phyloP scores from a whole-genome alignment of 2,329 filamentous ascomycete species.

The Pleurostoma richardsiae region DNA sequence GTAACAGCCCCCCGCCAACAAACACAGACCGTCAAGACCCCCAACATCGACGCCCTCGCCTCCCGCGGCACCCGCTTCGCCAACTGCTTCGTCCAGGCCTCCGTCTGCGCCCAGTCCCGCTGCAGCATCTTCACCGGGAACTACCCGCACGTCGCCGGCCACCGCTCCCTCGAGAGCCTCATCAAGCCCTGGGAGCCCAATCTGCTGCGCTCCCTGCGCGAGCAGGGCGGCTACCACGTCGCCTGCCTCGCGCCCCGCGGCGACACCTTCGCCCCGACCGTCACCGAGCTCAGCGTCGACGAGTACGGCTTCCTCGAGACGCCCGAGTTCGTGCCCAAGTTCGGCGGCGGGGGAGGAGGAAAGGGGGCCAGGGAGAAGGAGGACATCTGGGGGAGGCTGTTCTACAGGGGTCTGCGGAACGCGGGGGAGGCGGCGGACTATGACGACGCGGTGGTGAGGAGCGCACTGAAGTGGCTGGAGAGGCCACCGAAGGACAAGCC shows the following conservation, averaged over 20 bases:
- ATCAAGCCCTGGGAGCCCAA: conserved; percentile 45
- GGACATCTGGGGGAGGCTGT: conserved; percentile 30
- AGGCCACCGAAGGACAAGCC: conserved; percentile 32
- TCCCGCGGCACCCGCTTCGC: conserved; percentile 31
- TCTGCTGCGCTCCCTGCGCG: conserved; percentile 32
- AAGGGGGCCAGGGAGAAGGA: conserved; percentile 16
- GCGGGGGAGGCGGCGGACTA: conserved; percentile 32
- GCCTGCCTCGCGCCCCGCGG: conserved; percentile 35
- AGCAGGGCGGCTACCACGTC: conserved; percentile 39
- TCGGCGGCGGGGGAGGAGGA: conserved; percentile 11
- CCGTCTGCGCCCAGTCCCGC: conserved; percentile 39
- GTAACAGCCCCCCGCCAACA: conserved; percentile 26
- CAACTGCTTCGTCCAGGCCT: conserved; percentile 39
- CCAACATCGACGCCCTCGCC: conserved; percentile 36
- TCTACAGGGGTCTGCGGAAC: conserved; percentile 35
- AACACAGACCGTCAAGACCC: conserved; percentile 30
- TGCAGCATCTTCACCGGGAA: conserved; percentile 41
- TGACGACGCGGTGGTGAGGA: conserved; percentile 34
- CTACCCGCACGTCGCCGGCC: conserved; percentile 39
- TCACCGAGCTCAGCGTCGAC: conserved; percentile 34
- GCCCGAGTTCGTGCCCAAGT: conserved; percentile 25
- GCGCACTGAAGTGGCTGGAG: conserved; percentile 36
- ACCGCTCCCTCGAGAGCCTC: conserved; percentile 38
- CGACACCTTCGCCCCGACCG: conserved; percentile 34
- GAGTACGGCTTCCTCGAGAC: conserved; percentile 32